Conservation (phyloP, 202 grass and related monocot genomes). For the Schoenoplectus triqueter region DNA sequence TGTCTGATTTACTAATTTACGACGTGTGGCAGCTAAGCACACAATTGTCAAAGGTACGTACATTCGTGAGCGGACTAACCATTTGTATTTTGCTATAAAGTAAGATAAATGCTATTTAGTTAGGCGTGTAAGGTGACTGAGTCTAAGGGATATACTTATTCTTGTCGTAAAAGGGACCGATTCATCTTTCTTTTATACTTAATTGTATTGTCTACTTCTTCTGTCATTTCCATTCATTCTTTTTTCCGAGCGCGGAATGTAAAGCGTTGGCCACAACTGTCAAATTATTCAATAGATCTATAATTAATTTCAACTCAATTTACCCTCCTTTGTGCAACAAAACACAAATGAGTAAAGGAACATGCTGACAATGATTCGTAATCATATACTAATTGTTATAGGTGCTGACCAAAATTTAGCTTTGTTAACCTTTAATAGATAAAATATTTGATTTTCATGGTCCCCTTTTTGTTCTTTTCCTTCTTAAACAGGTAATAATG, state of each 20-base stretch:
- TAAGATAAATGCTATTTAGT: too few relatives aligned
- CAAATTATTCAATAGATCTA: not conserved
- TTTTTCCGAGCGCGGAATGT: too few relatives aligned
- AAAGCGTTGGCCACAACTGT: not conserved
- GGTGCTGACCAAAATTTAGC: not conserved
- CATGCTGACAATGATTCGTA: not conserved
- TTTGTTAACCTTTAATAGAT: conserved; percentile 13
- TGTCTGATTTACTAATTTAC: too few relatives aligned
- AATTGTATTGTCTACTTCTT: too few relatives aligned
- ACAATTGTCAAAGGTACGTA: too few relatives aligned
- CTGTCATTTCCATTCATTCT: too few relatives aligned
- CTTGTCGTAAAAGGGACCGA: too few relatives aligned
- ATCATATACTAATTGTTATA: not conserved
- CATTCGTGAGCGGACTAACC: too few relatives aligned
- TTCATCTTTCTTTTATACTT: not conserved
- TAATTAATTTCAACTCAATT: not conserved
- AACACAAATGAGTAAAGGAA: not conserved
- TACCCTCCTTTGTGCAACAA: not conserved
- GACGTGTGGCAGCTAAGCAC: too few relatives aligned
- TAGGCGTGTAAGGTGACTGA: too few relatives aligned
- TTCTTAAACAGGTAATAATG: conserved; percentile 72
- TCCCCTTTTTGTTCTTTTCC: conserved; percentile 2
- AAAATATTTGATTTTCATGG: not conserved
- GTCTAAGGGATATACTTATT: too few relatives aligned
- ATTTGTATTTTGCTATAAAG: too few relatives aligned